Percentiles rank a stretch among this genome's conserved stretches.
These are phyloP conservation scores for Lichtheimia hyalospora DNA, from an alignment of 371 early-diverging fungal species.

Conservation along the genomic window DNA sequence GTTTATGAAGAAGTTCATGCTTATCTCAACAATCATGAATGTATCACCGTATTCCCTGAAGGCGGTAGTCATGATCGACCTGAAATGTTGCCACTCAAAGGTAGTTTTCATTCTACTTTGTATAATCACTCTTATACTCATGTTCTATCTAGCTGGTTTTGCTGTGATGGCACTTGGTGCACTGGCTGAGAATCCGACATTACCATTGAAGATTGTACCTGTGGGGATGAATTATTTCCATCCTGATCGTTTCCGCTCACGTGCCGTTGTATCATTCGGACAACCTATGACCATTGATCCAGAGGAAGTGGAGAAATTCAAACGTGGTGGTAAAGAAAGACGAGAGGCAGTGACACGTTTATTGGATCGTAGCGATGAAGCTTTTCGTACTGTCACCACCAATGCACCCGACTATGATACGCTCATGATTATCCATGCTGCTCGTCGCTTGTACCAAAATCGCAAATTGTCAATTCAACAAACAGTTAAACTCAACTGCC, in stretches of 20 bases:
- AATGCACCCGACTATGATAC: conserved; percentile 95
- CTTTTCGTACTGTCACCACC: conserved; percentile 84
- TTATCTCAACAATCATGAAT: conserved; percentile 72
- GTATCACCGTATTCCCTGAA: conserved; percentile 97
- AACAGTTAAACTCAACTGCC: conserved; percentile 82
- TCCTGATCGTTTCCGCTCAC: conserved; percentile 92
- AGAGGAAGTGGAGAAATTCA: conserved; percentile 80
- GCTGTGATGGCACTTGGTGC: conserved; percentile 93
- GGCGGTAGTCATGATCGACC: conserved; percentile 97
- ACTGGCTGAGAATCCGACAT: conserved; percentile 73
- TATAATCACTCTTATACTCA: background rate
- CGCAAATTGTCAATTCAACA: conserved; percentile 65
- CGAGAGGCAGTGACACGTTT: conserved; percentile 78
- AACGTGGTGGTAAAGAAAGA: conserved; percentile 78
- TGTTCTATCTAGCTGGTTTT: conserved; percentile 61
- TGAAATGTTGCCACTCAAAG: conserved; percentile 92
- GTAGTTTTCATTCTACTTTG: background rate
- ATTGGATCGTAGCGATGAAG: conserved; percentile 74
- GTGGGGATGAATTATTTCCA: conserved; percentile 95
- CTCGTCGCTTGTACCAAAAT: conserved; percentile 85
- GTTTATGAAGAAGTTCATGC: conserved; percentile 84
- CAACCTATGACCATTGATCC: conserved; percentile 76
- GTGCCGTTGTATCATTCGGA: conserved; percentile 96
- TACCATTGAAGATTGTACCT: conserved; percentile 91
- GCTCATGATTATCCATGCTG: conserved; percentile 90